phyloP scores from a whole-genome alignment of 139 green algal species.

The Medakamo hakoo region DNA sequence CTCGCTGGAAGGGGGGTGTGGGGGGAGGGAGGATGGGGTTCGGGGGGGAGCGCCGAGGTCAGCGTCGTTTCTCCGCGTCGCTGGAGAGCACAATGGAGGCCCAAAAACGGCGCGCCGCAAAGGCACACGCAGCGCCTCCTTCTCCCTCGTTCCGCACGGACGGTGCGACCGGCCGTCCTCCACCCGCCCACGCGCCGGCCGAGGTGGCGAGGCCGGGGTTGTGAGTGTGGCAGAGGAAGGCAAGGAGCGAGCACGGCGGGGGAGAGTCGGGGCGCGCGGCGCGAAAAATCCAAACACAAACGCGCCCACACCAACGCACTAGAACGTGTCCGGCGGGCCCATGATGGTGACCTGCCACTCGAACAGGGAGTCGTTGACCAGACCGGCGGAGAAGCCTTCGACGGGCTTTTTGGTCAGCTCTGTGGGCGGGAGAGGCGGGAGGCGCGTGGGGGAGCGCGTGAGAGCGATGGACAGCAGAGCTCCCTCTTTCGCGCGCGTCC shows the following conservation, averaged over 20 bases:
- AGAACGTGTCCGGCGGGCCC: conserved; percentile 92
- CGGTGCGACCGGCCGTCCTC: too few species aligned
- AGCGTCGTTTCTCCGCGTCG: neutral
- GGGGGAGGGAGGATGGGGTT: neutral
- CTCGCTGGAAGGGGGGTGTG: too few species aligned
- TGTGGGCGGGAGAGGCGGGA: conserved; percentile 21
- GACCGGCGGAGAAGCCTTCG: conserved; percentile 93
- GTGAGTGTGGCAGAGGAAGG: too few species aligned
- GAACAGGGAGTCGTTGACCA: conserved; percentile 95
- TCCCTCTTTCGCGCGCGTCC: neutral
- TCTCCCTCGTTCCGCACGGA: too few species aligned
- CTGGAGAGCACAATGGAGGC: neutral
- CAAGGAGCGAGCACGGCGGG: too few species aligned
- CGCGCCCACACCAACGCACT: conserved; percentile 44
- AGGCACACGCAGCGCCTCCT: neutral
- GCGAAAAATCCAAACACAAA: neutral
- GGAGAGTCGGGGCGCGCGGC: neutral
- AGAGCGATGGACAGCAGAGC: neutral
- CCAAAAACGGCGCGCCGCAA: neutral
- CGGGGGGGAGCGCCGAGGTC: neutral
- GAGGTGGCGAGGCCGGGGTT: too few species aligned
- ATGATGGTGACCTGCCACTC: conserved; percentile 97
- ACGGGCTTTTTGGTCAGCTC: conserved; percentile 92
- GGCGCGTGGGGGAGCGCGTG: neutral
- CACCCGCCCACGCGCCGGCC: too few species aligned